phyloP scores from a whole-genome alignment of 208 protist species.

The Crithidia acanthocephali region DNA sequence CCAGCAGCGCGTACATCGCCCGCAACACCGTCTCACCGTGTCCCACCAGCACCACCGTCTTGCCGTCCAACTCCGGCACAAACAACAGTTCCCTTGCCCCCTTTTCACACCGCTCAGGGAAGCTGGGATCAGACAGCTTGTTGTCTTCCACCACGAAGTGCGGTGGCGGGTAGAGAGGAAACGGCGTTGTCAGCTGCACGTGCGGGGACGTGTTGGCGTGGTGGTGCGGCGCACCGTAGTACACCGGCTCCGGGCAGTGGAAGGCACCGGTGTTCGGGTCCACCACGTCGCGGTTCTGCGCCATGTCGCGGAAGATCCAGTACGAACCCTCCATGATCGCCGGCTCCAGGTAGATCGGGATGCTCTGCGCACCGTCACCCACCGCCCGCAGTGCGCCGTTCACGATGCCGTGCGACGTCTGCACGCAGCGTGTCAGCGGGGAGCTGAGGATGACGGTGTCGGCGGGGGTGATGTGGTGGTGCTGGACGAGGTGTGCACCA shows the following conservation, averaged over 20 bases:
- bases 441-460: conserved; percentile 44
- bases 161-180: conserved; percentile 38
- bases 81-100: conserved; percentile 30
- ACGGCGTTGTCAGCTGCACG: conserved; percentile 39
- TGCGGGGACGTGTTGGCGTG: conserved; percentile 35
- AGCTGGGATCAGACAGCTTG: conserved; percentile 36
- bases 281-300: conserved; percentile 34
- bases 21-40: conserved; percentile 46
- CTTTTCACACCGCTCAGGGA: conserved; percentile 34
- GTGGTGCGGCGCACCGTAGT: conserved; percentile 34
- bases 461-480: conserved; percentile 25
- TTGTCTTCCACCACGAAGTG: conserved; percentile 29
- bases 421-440: conserved; percentile 56
- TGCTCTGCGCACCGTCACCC: conserved; percentile 1
- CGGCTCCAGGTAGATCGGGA: conserved; percentile 54
- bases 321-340: conserved; percentile 44
- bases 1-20: conserved; percentile 34
- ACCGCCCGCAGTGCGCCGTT: conserved; percentile 30
- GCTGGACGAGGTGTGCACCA: conserved; percentile 37
- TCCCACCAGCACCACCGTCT: conserved; percentile 43
- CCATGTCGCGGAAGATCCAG: conserved; percentile 58
- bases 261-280: conserved; percentile 23
- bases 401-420: conserved; percentile 54
- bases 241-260: conserved; percentile 41
- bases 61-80: conserved; percentile 36